These are phyloP conservation scores for Colletotrichum sojae DNA, from an alignment of 2,329 filamentous ascomycete species.

Conservation along the genomic window DNA sequence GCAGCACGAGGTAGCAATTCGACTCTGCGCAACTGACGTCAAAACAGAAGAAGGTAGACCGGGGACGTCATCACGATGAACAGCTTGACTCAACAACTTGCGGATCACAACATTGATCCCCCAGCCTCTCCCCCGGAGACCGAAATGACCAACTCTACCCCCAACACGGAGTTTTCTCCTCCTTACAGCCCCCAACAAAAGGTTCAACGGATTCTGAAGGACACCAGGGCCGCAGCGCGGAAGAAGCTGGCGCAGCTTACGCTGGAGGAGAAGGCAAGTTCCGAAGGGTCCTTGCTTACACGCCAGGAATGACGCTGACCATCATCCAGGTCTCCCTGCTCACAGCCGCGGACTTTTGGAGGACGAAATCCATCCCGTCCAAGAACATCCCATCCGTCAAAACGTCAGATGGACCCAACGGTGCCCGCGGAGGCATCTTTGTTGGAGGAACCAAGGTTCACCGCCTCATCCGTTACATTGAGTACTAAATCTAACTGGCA, in stretches of 20 bases:
- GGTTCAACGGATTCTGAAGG: conserved; percentile 49
- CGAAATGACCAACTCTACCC: conserved; percentile 58
- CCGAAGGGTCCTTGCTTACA: background rate
- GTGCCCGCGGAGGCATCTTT: conserved; percentile 77
- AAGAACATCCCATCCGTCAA: conserved; percentile 76
- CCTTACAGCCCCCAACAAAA: conserved; percentile 60
- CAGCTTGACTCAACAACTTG: background rate
- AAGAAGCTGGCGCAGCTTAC: conserved; percentile 67
- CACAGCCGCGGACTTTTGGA: conserved; percentile 78
- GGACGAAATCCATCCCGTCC: conserved; percentile 73
- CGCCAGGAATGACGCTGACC: background rate
- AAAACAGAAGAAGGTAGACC: background rate
- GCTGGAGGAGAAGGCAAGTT: conserved; percentile 69
- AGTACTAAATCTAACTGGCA: background rate
- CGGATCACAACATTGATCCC: conserved; percentile 51
- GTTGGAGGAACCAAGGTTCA: conserved; percentile 75
- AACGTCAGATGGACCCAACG: conserved; percentile 79
- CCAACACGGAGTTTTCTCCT: conserved; percentile 65
- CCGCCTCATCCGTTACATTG: conserved; percentile 2
- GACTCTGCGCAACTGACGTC: background rate
- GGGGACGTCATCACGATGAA: conserved; percentile 15
- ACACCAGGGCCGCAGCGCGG: conserved; percentile 58
- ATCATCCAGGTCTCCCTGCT: conserved; percentile 67
- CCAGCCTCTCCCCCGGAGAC: conserved; percentile 28
- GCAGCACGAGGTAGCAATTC: background rate